A percentile compares a stretch with the other conserved stretches of the same genome.
These are phyloP conservation scores for Orbilia blumenaviensis DNA, from an alignment of 2,329 filamentous ascomycete species.

Conservation along the genomic window DNA sequence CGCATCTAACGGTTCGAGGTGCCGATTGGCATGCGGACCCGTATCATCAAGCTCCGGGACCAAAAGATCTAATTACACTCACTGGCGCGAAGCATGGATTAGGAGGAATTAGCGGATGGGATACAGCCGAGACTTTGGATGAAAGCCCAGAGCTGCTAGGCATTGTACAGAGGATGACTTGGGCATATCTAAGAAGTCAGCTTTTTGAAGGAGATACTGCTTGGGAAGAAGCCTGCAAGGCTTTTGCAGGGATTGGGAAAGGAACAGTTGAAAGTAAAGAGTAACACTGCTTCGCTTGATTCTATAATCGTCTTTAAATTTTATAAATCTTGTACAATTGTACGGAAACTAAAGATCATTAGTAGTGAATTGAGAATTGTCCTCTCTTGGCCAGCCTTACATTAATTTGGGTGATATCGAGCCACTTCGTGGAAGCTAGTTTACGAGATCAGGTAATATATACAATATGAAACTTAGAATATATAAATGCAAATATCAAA, in stretches of 20 bases:
- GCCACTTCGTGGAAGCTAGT: no score
- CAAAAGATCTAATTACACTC: slow-evolving; percentile 60
- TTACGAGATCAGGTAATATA: no score
- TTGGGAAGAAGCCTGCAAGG: slow-evolving; percentile 59
- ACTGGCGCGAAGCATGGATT: slow-evolving; percentile 61
- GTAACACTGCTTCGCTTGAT: neutral
- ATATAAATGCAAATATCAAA: no score
- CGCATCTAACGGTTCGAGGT: slow-evolving; percentile 60
- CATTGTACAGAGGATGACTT: slow-evolving; percentile 61
- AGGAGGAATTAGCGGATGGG: slow-evolving; percentile 62
- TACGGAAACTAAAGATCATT: neutral
- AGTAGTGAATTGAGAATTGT: no score
- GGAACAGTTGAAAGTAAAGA: slow-evolving; percentile 59
- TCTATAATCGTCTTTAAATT: no score
- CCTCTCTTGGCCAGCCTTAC: no score
- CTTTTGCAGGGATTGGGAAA: slow-evolving; percentile 55
- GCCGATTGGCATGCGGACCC: slow-evolving; percentile 62
- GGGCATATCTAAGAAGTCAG: slow-evolving; percentile 61
- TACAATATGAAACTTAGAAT: no score
- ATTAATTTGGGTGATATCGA: no score
- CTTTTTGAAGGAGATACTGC: slow-evolving; percentile 60
- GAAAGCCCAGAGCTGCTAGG: slow-evolving; percentile 60
- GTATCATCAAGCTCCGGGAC: slow-evolving; percentile 59
- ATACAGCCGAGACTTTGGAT: slow-evolving; percentile 60
- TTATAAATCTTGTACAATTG: no score